Evolutionary conservation across 495 filamentous ascomycete species (phyloP), one percentile per base, ranked within the genome.

Genomic region (Cercophora scortea): DNA sequence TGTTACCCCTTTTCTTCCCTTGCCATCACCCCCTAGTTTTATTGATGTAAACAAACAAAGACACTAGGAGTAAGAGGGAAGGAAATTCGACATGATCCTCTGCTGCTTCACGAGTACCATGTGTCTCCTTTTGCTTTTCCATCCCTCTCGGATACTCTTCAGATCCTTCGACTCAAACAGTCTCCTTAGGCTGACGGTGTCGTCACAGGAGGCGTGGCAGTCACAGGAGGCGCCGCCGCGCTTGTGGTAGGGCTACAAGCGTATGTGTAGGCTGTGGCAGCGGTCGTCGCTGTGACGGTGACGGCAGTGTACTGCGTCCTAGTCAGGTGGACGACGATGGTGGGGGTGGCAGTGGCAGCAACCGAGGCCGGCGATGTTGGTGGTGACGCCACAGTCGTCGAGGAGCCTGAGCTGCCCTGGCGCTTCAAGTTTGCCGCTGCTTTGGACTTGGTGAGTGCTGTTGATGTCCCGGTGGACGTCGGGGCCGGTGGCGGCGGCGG

Each of bases 241-340:
- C 13, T 44, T 44, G 42, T 9, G 42, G 13, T 50, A 8, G 47
- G 33, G 10, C 13, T 39, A 7, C 49, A 50, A 9, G 40, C 49
- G n/a, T 50, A 50, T 11, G 39, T 44, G 38, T 42, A 15, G 11
- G 11, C 17, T 25, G 49, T 40, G 9, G 17, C 43, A 10, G n/a
- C 7, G 18, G n/a, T 39, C 1, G 49, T 18, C 1, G 15, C 49
- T 12, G 38, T 43, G 18, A 50, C 15, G 17, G 49, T 50, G 8
- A 40, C 3, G 18, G 36, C 9, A 7, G 34, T 15, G 49, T 50
- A 50, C 32, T 18, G 11, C 9, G 49, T 50, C 16, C 49, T 9
- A n/a, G 49, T 50, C 18, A 50, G 36, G 39, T 50, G 49, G 4
- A 50, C 49, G 11, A 42, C 38, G n/a, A 50, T 13, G 4, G 49